These are phyloP conservation scores for Angomonas ambiguus DNA, from an alignment of 208 protist species.

Conservation along the genomic window DNA sequence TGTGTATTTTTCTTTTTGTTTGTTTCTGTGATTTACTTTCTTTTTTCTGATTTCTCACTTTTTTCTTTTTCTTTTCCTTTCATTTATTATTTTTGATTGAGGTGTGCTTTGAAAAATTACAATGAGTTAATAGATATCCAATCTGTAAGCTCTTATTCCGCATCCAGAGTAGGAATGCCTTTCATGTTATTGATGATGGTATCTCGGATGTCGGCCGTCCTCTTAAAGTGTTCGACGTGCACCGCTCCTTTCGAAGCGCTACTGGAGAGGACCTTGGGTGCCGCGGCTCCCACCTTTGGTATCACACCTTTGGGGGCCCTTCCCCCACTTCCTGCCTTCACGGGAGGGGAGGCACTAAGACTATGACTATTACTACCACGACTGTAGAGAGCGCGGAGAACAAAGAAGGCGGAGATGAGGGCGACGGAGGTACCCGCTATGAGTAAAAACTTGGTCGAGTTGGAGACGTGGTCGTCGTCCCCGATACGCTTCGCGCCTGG, in stretches of 20 bases:
- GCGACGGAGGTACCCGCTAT: constrained; percentile 13
- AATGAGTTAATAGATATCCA: too few relatives aligned
- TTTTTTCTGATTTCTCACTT: neutral
- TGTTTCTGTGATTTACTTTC: too few relatives aligned
- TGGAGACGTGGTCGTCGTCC: constrained; percentile 19
- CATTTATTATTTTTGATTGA: constrained; percentile 9
- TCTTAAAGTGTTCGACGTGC: neutral
- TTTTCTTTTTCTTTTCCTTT: constrained; percentile 4
- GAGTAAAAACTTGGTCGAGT: constrained; percentile 22
- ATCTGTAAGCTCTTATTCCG: too few relatives aligned
- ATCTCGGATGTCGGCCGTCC: neutral
- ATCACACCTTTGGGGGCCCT: neutral
- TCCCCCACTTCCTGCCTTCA: too few relatives aligned
- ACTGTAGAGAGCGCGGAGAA: constrained; percentile 14
- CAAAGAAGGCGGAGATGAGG: constrained; percentile 13
- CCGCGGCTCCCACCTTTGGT: neutral
- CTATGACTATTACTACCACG: neutral
- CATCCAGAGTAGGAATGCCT: too few relatives aligned
- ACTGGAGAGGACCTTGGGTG: neutral
- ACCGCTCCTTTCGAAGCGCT: neutral
- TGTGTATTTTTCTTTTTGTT: too few relatives aligned
- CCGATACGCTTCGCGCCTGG: constrained; percentile 30
- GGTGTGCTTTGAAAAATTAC: neutral
- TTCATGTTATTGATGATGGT: neutral
- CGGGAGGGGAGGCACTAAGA: neutral